Conservation (phyloP, 2,329 filamentous ascomycete genomes). For the Alternaria tenuissima region DNA sequence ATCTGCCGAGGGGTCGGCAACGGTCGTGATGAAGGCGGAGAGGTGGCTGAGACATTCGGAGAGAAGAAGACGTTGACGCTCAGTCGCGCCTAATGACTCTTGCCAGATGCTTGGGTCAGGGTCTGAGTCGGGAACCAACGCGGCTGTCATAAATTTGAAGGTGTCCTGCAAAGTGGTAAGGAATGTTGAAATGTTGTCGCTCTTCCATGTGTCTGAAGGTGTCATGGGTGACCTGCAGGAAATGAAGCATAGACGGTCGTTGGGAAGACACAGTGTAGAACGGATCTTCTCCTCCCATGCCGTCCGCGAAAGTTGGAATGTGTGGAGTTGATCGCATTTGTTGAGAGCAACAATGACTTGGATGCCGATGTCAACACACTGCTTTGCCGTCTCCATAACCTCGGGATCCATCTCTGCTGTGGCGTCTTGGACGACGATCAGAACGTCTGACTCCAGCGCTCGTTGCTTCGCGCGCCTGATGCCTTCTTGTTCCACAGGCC, state of each 20-base stretch:
- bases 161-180: conserved; percentile 70
- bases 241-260: conserved; percentile 66
- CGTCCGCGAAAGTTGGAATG: conserved; percentile 3
- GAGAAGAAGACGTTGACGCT: conserved; percentile 85
- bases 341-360: conserved; percentile 68
- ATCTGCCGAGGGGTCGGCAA: conserved; percentile 38
- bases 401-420: conserved; percentile 74
- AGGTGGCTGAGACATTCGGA: conserved; percentile 76
- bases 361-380: conserved; percentile 59
- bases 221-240: conserved; percentile 72
- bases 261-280: conserved; percentile 29
- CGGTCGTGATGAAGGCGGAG: conserved; percentile 73
- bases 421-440: conserved; percentile 74
- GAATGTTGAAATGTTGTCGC: conserved; percentile 73
- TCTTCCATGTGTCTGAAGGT: conserved; percentile 51
- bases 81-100: conserved; percentile 88
- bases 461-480: conserved; percentile 85
- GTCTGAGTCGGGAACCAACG: conserved; percentile 51
- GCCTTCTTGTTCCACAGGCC: conserved; percentile 84
- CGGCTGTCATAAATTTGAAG: conserved; percentile 75
- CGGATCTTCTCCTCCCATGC: conserved; percentile 36
- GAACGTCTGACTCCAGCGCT: conserved; percentile 82
- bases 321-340: conserved; percentile 65
- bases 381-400: conserved; percentile 62
- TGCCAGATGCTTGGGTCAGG: conserved; percentile 73